Conservation (phyloP, 169 alveolate species). For the Babesia sp. region DNA sequence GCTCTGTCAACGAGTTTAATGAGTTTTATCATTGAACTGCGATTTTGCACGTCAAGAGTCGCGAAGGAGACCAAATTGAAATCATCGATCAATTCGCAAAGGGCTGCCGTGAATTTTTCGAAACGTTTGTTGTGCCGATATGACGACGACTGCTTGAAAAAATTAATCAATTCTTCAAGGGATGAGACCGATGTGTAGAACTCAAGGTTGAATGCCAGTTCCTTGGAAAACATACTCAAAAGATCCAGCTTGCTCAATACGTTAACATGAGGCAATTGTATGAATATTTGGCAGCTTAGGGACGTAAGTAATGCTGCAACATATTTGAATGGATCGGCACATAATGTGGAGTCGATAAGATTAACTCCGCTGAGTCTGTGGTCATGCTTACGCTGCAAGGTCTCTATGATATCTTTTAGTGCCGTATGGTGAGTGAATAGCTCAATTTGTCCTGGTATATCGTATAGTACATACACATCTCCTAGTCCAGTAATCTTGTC, state of each 20-base stretch:
- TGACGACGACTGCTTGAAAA: constrained; percentile 17
- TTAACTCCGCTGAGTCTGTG: constrained; percentile 71
- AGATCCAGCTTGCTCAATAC: constrained; percentile 89
- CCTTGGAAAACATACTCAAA: constrained; percentile 74
- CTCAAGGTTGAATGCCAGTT: constrained; percentile 68
- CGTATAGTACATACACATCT: constrained; percentile 88
- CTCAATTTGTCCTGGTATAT: constrained; percentile 97
- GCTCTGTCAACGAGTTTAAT: constrained; percentile 80
- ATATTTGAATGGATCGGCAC: constrained; percentile 88
- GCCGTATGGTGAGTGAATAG: constrained; percentile 91
- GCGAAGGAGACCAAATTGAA: constrained; percentile 70
- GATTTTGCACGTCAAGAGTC: constrained; percentile 83
- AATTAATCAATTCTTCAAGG: constrained; percentile 28
- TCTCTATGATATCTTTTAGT: constrained; percentile 79
- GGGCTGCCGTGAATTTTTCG: constrained; percentile 38
- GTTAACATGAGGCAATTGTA: constrained; percentile 93
- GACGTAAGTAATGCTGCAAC: constrained; percentile 90
- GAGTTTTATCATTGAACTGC: constrained; percentile 75
- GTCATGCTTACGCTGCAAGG: constrained; percentile 75
- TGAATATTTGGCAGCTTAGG: constrained; percentile 90
- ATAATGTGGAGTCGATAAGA: constrained; percentile 89
- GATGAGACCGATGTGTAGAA: constrained; percentile 42
- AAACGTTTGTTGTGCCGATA: constrained; percentile 33
- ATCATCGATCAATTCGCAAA: constrained; percentile 63
- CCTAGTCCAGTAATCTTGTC: constrained; percentile 64